Evolutionary conservation across 306 rosid species (phyloP), one percentile per base, ranked within the genome.

Genomic region (Argentina anserina): DNA sequence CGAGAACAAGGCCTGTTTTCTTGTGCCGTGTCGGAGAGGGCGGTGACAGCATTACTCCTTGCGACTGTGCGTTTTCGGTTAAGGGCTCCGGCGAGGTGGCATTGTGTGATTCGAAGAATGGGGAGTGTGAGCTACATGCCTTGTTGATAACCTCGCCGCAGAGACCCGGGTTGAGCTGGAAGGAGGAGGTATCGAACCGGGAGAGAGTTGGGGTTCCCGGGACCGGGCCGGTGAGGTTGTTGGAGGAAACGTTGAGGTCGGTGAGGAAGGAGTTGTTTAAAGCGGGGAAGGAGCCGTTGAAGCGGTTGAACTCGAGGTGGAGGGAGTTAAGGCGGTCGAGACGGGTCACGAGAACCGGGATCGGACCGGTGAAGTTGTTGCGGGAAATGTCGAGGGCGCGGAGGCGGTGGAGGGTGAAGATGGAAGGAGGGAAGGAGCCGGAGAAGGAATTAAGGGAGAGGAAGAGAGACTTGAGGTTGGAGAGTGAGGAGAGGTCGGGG

Each of bases 81-180:
- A 86, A 65, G 36, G 98, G 93, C 5, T 78, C 78, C 0, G 83
- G 37, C 6, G 82, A 15, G 65, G 12, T 36, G 42, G 70, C 66
- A 40, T 78, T 79, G 43, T 87, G 60, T 1, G 89, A 67, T 42
- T 85, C 91, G 61, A 91, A 89, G 82, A 91, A 87, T 5, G 81
- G 86, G 9, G 92, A 72, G 9, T 36, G 88, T 8, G 76, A 64
- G 20, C 65, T 65, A 46, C 98, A 93, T 0, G 86, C 84, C 47
- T 31, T 81, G 47, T 86, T 84, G 5, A 90, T 39, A 59, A 89
- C 74, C 80, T 93, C 92, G 6, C 98, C 98, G 66, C 97, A 93
- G 53, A 91, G 90, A 29, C 75, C 83, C 0, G 84, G 84, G 69
- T 93, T 93, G 9, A 69, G 81, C 5, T 56, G 68, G 72, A 93